Evolutionary conservation across 2,329 filamentous ascomycete species (phyloP), one percentile per base, ranked within the genome.

Genomic region (Colletotrichum cordylinicola): DNA sequence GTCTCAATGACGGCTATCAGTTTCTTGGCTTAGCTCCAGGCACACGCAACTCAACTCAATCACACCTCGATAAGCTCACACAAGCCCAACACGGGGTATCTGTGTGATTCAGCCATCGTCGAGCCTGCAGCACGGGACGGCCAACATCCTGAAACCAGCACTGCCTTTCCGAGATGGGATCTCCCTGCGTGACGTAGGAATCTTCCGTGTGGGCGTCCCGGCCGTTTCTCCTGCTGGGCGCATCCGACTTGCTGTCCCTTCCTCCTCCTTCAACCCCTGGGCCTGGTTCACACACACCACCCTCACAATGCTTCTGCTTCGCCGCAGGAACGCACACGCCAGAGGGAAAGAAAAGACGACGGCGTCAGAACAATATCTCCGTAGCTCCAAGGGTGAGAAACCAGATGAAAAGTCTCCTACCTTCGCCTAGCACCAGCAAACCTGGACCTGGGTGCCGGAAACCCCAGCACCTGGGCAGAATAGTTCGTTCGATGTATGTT

Each of bases 371-470:
- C 13, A 55, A 67, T 60, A 31, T 33, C 27, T 29, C 37, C 48
- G 66, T 66, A 35, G 29, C 27, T 56, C 43, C 75, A 27, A 48
- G 75, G 61, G 66, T 72, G 27, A 56, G 67, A 77, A 72, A 76
- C 72, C 62, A 55, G 72, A 76, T 58, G 75, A 77, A 72, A 77
- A 73, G 37, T 76, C 68, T 67, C 72, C 75, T 69, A 60, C 55
- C 43, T 21, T 21, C 43, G 43, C 43, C 43, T 52, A 21, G 43
- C 43, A 52, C 43, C 43, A 52, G 29, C 60, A 43, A 35, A 16
- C 58, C 67, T 72, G 62, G 52, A 39, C 65, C 66, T 62, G 48
- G 58, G 55, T 27, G 55, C 24, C 55, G 27, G 55, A 15, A 21
- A 15, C 29, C 33, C 56, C 64, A 35, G 33, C 18, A 24, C 31